A percentile compares a stretch with the other conserved stretches of the same genome.
These are phyloP conservation scores for Rostrohypoxylon terebratum DNA, from an alignment of 495 filamentous ascomycete genomes.

Conservation along the genomic window DNA sequence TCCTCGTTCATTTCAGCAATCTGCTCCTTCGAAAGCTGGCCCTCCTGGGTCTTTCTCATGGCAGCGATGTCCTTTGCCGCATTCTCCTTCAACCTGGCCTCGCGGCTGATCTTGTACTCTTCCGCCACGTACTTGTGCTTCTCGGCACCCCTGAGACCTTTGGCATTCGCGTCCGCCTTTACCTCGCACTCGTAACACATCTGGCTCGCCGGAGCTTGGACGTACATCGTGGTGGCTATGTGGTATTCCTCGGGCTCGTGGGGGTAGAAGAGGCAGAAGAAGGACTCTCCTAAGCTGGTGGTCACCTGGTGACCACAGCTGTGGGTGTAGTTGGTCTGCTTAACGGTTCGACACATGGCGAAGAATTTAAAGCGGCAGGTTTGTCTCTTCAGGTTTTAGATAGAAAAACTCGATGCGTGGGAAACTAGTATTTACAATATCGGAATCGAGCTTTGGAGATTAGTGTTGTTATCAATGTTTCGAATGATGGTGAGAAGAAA, in stretches of 20 bases:
- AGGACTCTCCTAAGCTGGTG: neutral
- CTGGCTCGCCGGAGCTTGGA: neutral
- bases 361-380: neutral
- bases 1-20: slow-evolving; percentile 16
- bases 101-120: neutral
- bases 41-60: slow-evolving; percentile 9
- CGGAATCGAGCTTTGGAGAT: neutral
- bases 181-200: slow-evolving; percentile 15
- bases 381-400: neutral
- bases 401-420: neutral
- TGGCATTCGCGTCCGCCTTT: neutral
- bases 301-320: slow-evolving; percentile 31
- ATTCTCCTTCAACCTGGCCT: neutral
- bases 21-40: neutral
- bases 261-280: slow-evolving; percentile 34
- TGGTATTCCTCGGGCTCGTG: slow-evolving; percentile 21
- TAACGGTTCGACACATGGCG: slow-evolving; percentile 16
- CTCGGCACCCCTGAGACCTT: slow-evolving; percentile 1
- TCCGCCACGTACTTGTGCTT: neutral
- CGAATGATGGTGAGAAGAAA: neutral
- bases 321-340: slow-evolving; percentile 14
- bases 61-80: neutral
- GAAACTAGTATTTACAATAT: neutral
- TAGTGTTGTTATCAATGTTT: neutral
- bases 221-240: slow-evolving; percentile 4